Evolutionary conservation across 805 yeast genomes (phyloP).

Genomic region (Yamadazyma endophytica): DNA sequence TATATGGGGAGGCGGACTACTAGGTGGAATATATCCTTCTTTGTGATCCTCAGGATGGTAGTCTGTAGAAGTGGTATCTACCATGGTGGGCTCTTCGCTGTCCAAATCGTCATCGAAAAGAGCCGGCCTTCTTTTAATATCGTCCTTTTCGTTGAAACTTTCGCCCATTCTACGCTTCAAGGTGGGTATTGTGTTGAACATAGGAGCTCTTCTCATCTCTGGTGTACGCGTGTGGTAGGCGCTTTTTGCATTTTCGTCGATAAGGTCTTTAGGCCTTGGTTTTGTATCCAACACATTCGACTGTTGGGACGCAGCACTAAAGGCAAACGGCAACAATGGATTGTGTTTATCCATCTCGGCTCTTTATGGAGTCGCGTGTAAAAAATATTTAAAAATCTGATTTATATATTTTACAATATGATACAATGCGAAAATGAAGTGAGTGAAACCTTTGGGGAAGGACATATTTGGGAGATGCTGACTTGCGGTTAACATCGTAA

Average conservation of each 20-base stretch:
- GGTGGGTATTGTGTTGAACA: conserved; percentile 19
- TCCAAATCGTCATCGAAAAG: conserved; percentile 9
- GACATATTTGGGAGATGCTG: too few relatives aligned
- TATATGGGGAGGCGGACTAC: conserved; percentile 38
- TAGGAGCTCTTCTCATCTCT: conserved; percentile 4
- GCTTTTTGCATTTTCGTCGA: conserved; percentile 44
- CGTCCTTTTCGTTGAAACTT: conserved; percentile 40
- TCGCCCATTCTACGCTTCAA: conserved; percentile 41
- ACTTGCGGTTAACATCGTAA: too few relatives aligned
- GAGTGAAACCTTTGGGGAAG: too few relatives aligned
- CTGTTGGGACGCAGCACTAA: conserved; percentile 30
- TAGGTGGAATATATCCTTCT: conserved; percentile 29
- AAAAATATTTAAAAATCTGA: too few relatives aligned
- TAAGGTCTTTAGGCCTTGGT: conserved; percentile 35
- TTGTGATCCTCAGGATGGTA: conserved; percentile 6
- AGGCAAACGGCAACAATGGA: conserved; percentile 50
- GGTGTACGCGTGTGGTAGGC: conserved; percentile 37
- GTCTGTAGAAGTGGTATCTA: conserved; percentile 11
- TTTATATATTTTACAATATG: too few relatives aligned
- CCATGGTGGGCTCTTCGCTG: conserved; percentile 16
- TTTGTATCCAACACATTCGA: conserved; percentile 32
- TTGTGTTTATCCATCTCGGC: conserved; percentile 33
- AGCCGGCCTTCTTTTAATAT: conserved; percentile 30
- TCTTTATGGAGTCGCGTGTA: too few relatives aligned
- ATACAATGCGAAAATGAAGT: too few relatives aligned